Conservation (phyloP, 176 grass and related monocot genomes). For the Elymus sibiricus region DNA sequence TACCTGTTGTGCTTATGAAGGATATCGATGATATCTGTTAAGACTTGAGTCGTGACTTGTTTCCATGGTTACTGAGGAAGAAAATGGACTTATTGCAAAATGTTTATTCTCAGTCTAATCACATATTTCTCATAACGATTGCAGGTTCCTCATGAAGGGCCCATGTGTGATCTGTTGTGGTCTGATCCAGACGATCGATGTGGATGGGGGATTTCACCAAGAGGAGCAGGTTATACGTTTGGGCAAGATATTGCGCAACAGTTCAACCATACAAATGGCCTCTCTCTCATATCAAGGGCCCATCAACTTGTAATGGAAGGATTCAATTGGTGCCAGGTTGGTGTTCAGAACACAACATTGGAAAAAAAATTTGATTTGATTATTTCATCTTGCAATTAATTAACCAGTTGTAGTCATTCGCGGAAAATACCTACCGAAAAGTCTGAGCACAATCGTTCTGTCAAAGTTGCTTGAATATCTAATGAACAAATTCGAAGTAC, state of each 20-base stretch:
- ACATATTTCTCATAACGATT: background rate
- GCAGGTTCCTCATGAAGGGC: slow-evolving; percentile 98
- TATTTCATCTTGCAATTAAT: background rate
- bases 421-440: background rate
- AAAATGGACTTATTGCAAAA: background rate
- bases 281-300: slow-evolving; percentile 84
- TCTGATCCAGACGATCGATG: slow-evolving; percentile 96
- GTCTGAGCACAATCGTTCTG: background rate
- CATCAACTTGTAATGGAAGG: slow-evolving; percentile 99
- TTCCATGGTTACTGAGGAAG: background rate
- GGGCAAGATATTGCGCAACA: slow-evolving; percentile 95
- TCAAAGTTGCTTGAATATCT: background rate
- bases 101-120: slow-evolving; percentile 11
- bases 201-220: slow-evolving; percentile 98
- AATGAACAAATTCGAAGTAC: background rate
- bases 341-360: slow-evolving; percentile 1
- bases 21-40: background rate
- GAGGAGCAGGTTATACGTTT: slow-evolving; percentile 96
- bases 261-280: slow-evolving; percentile 95
- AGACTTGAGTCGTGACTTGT: background rate
- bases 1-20: background rate
- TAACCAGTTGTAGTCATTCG: background rate
- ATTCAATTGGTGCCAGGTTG: slow-evolving; percentile 94
- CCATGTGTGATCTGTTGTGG: slow-evolving; percentile 98
- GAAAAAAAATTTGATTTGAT: background rate